Evolutionary conservation across 768 basidiomycete genomes (phyloP), one percentile per base, ranked within the genome.

Genomic region (Pleurotus salmoneostramineus): DNA sequence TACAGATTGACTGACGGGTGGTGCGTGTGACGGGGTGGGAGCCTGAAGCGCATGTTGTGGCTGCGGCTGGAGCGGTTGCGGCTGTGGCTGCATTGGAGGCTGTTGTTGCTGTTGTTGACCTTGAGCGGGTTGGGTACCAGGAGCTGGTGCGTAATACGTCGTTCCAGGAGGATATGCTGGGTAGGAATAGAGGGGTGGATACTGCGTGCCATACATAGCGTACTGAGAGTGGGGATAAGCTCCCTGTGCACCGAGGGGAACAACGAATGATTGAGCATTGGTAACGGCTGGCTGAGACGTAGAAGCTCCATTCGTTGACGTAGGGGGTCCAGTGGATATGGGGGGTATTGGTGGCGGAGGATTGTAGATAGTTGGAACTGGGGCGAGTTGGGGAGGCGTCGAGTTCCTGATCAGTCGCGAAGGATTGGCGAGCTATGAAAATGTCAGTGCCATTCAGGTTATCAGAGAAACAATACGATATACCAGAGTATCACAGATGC

Each of bases 401-500:
- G 89, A 85, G 43, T 82, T 81, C 2, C 82, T 72, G 5, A 88
- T 85, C 34, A 91, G 67, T 65, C 85, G 85, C 27, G 83, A 79
- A 3, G 90, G 91, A 67, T 90, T 90, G 58, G 83, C 83, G 51
- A 92, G 80, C 90, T 92, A 50, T 44, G 44, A 49, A 59, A 59
- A 46, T 43, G n/a, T 52, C 59, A 40, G 58, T 60, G 58, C 61
- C 43, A 36, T 43, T 11, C 58, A 48, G 50, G 42, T 56, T 56
- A 51, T 31, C 34, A 44, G 42, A 4, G 50, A 60, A 17, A 34
- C 40, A 40, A 15, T 21, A 32, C 55, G 42, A 68, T 77, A 70
- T 70, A 91, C 90, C 31, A 93, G 79, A 17, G 80, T 82, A 69
- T 93, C 90, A 61, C 91, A 92, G 12, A 87, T 82, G 32, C 83